Percentiles rank a stretch among this genome's conserved stretches.
These are phyloP conservation scores for Cadophora sp. DNA, from an alignment of 2,329 filamentous ascomycete genomes.

Conservation along the genomic window DNA sequence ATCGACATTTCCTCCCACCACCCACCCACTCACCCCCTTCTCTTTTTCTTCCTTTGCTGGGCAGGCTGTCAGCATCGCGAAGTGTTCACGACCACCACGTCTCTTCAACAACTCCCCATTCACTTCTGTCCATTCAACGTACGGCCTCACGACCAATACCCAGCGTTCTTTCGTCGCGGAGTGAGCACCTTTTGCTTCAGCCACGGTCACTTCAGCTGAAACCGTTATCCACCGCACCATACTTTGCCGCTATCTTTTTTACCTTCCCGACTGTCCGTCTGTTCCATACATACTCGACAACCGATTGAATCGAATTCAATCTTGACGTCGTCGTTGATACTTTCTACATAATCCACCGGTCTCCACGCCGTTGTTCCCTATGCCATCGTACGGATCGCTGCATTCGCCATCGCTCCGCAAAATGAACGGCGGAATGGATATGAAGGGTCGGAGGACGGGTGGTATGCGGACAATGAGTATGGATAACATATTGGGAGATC, in stretches of 20 bases:
- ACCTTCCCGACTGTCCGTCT: conserved; percentile 17
- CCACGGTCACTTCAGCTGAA: conserved; percentile 34
- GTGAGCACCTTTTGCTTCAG: conserved; percentile 27
- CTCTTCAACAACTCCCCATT: conserved; percentile 15
- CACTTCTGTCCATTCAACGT: conserved; percentile 14
- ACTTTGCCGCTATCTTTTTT: conserved; percentile 25
- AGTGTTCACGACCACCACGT: background rate
- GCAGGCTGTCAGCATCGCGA: conserved; percentile 25
- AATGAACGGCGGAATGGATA: conserved; percentile 76
- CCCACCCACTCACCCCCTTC: conserved; percentile 34
- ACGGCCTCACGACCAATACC: conserved; percentile 1
- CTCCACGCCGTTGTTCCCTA: conserved; percentile 46
- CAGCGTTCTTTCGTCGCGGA: conserved; percentile 11
- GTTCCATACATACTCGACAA: conserved; percentile 22
- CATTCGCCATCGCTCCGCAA: conserved; percentile 78
- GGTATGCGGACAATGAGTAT: conserved; percentile 68
- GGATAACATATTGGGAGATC: conserved; percentile 93
- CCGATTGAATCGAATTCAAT: conserved; percentile 38
- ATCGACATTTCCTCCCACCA: conserved; percentile 20
- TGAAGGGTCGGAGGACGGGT: conserved; percentile 56
- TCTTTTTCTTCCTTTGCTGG: conserved; percentile 31
- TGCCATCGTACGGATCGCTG: conserved; percentile 77
- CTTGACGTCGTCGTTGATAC: conserved; percentile 27
- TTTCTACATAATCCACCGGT: conserved; percentile 31
- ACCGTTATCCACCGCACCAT: conserved; percentile 31